Evolutionary conservation across 2,329 filamentous ascomycete genomes (phyloP).

Genomic region (Neophaeococcomyces aloes): DNA sequence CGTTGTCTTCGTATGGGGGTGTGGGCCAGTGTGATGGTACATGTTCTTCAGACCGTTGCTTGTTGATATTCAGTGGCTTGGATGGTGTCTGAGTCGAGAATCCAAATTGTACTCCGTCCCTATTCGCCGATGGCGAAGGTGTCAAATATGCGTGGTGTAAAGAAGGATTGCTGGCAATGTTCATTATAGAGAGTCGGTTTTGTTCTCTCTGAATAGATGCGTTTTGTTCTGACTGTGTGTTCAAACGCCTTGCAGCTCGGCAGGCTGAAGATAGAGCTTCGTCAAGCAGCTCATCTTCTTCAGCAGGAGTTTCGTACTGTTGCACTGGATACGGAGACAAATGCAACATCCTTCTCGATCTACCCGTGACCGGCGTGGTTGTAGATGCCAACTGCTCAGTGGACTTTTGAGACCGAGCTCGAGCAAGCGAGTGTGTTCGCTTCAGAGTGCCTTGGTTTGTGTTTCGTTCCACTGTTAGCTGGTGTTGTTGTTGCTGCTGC

Average conservation of each 20-base stretch:
- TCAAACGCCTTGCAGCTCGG: conserved; percentile 62
- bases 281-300: conserved; percentile 90
- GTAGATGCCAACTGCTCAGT: conserved; percentile 31
- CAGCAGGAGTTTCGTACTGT: conserved; percentile 87
- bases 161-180: conserved; percentile 12
- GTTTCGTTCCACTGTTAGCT: conserved; percentile 6
- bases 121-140: conserved; percentile 60
- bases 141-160: conserved; percentile 9
- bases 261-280: conserved; percentile 73
- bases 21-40: conserved; percentile 75
- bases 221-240: conserved; percentile 25
- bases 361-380: conserved; percentile 58
- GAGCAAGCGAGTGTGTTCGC: conserved; percentile 18
- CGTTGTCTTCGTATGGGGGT: conserved; percentile 84
- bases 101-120: conserved; percentile 65
- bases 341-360: conserved; percentile 66
- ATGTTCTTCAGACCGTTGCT: conserved; percentile 43
- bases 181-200: conserved; percentile 28
- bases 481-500: background rate
- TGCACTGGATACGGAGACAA: conserved; percentile 61
- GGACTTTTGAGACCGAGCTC: conserved; percentile 17
- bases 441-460: conserved; percentile 18
- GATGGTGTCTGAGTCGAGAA: conserved; percentile 40
- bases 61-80: conserved; percentile 60
- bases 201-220: conserved; percentile 21